phyloP scores from a whole-genome alignment of 208 protist species.

The Kentomonas sorsogonicus region DNA sequence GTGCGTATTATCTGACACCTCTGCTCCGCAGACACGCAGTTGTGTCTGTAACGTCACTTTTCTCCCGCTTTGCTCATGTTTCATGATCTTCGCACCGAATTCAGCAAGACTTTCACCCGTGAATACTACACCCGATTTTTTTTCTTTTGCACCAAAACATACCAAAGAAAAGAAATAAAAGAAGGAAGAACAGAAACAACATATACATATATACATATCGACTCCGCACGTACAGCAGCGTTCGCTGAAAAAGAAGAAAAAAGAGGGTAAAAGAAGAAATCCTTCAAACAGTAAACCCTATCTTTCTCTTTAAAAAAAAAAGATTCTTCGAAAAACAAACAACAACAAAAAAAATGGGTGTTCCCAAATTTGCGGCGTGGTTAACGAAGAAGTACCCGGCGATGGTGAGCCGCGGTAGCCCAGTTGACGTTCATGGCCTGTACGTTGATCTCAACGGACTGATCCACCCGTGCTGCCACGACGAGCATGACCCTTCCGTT shows the following conservation, averaged over 20 bases:
- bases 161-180: constrained; percentile 7
- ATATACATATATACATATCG: constrained; percentile 2
- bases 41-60: no score
- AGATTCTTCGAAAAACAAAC: not conserved
- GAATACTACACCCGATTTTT: not conserved
- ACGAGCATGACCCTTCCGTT: constrained; percentile 71
- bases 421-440: constrained; percentile 68
- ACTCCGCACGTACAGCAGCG: not conserved
- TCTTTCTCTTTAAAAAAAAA: constrained; percentile 6
- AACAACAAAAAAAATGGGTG: constrained; percentile 37
- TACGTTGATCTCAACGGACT: constrained; percentile 95
- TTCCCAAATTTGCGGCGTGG: constrained; percentile 82
- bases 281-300: not conserved
- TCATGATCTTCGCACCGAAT: not conserved
- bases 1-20: no score
- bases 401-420: constrained; percentile 40
- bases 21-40: no score
- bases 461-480: constrained; percentile 98
- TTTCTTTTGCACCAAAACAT: not conserved
- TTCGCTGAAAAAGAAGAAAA: constrained; percentile 9
- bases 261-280: not conserved
- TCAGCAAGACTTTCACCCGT: not conserved
- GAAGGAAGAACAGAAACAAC: constrained; percentile 4
- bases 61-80: not conserved
- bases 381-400: constrained; percentile 73